A percentile compares a stretch with the other conserved stretches of the same genome.
Evolutionary conservation across 768 basidiomycete species (phyloP).

Genomic region (Gymnopilus junonius): DNA sequence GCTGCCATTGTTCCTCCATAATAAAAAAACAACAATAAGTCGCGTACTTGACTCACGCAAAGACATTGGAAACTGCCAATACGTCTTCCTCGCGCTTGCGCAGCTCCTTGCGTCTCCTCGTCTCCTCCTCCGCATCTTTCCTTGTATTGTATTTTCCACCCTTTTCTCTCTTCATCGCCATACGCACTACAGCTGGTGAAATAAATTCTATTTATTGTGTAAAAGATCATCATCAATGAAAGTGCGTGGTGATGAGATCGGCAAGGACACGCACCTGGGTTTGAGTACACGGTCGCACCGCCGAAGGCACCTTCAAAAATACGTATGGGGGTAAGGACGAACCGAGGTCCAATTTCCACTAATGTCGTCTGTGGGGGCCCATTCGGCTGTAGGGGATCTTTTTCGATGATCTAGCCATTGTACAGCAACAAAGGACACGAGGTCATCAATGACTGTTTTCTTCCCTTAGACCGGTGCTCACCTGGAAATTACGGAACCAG

Average conservation of each 20-base stretch:
- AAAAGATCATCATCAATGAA: not conserved
- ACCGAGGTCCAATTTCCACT: slow-evolving; percentile 96
- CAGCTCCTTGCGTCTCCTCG: slow-evolving; percentile 61
- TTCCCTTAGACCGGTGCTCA: slow-evolving; percentile 35
- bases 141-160: slow-evolving; percentile 83
- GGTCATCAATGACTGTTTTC: slow-evolving; percentile 1
- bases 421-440: slow-evolving; percentile 3
- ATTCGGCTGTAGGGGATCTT: slow-evolving; percentile 88
- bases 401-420: slow-evolving; percentile 79
- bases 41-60: slow-evolving; percentile 62
- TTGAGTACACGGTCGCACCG: slow-evolving; percentile 94
- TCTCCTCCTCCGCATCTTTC: slow-evolving; percentile 78
- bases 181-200: slow-evolving; percentile 82
- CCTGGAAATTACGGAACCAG: slow-evolving; percentile 99
- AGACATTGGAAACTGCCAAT: slow-evolving; percentile 87
- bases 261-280: slow-evolving; percentile 68
- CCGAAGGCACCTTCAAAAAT: slow-evolving; percentile 98
- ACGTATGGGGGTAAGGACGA: slow-evolving; percentile 95
- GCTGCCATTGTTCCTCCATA: slow-evolving; percentile 17
- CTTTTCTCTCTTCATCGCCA: slow-evolving; percentile 67
- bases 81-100: slow-evolving; percentile 74
- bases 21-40: slow-evolving; percentile 15
- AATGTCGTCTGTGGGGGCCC: slow-evolving; percentile 87
- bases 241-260: slow-evolving; percentile 19
- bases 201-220: slow-evolving; percentile 73